Evolutionary conservation across 208 protist species (phyloP), one percentile per base, ranked within the genome.

Genomic region (Leishmania tarentolae): DNA sequence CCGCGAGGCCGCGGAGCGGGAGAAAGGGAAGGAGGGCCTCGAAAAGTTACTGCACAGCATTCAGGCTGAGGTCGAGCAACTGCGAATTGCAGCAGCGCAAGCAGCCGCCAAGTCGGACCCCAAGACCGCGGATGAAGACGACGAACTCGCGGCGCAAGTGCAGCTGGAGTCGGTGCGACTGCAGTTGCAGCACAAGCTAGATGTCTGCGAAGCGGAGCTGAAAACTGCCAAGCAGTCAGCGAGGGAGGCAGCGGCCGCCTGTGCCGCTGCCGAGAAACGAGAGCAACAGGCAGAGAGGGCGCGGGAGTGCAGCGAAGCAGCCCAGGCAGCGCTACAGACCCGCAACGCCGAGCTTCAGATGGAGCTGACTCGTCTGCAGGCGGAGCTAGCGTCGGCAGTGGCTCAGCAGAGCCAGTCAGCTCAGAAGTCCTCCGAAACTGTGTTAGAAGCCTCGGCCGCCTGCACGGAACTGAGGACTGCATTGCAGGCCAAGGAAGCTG

Each of bases 121-220:
- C 28, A 35, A 63, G 28, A 73, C 19, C 3, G 44, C 8, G 7
- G 69, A 71, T 37, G 75, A 80, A 2, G 81, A 80, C n/a, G 75
- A 65, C 69, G 61, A 84, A 21, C 28, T 84, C 75, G 81, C 76
- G 2, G 69, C 46, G 56, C 76, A 84, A 63, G 75, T 81, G 68
- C 68, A 61, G 40, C 24, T 70, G 19, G 81, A 84, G n/a, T 76
- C 80, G n/a, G 70, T 78, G 47, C 75, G 76, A 13, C 59, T 80
- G 11, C 40, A 37, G 8, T 19, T 82, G 69, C 76, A 79, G n/a
- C 37, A 44, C 9, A 53, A 79, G 37, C 74, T 80, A 44, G 53
- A 69, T 19, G 70, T 37, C 53, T 79, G 59, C 71, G 57, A 78
- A 44, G 75, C 47, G 44, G 72, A 82, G 75, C 28, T 79, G 74